Evolutionary conservation across 2,329 filamentous ascomycete species (phyloP), one percentile per base, ranked within the genome.

Genomic region (Nannizzia gypsea): DNA sequence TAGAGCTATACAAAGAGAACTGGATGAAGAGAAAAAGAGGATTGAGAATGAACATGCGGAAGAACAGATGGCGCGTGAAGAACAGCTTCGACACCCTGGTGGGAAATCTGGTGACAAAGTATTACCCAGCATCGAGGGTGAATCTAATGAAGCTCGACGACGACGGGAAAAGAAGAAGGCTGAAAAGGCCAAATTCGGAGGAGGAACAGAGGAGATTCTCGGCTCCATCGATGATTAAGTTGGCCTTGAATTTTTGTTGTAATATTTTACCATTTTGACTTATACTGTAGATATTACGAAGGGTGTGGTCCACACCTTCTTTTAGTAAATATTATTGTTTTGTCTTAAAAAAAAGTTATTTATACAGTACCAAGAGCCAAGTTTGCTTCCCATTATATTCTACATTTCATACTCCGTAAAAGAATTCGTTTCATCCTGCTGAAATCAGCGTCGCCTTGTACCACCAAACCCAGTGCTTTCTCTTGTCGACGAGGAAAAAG

Each of bases 21-120:
- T 77, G 20, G 72, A 78, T 54, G 74, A 75, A 28, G 75, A 77
- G 60, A 76, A 74, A 64, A 73, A 71, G 60, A 70, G 70, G 56
- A 76, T 78, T 22, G 76, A 77, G 59, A 72, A 74, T n/a, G 70
- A 78, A 58, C 73, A 77, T 60, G 73, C 72, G 3, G 74, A 74
- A 57, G 73, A 78, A 63, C 75, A 75, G 62, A 68, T 72, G 57
- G 70, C 75, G 6, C 73, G 77, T 60, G 73, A 77, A 56, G 71
- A 76, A 42, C 64, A 73, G 50, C 63, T 77, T 57, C 72, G 70
- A 54, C 77, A 76, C 57, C 74, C 75, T 3, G 69, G 72, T 50
- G 72, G 71, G 15, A 36, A 40, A 22, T 65, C 66, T 1, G 65
- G 63, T 17, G 68, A 68, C 61, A 64, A 66, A 57, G 64, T 66